These are phyloP conservation scores for Rhizomucor pusillus DNA, from an alignment of 371 early-diverging fungal species.

Conservation along the genomic window DNA sequence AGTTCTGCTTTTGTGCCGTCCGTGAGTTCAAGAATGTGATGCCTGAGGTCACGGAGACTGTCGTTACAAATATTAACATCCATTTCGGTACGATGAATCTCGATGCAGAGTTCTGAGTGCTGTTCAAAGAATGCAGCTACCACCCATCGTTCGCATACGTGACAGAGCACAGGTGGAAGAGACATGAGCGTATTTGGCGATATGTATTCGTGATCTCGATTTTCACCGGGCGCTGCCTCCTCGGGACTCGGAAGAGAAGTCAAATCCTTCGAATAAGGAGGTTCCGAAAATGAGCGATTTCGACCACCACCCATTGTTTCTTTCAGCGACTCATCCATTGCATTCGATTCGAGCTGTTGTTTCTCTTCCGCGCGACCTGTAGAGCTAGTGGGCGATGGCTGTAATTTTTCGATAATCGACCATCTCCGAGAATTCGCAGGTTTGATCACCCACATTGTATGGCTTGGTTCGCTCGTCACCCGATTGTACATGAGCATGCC, in stretches of 20 bases:
- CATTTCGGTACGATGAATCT: constrained; percentile 78
- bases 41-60: constrained; percentile 60
- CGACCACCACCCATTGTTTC: constrained; percentile 4
- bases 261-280: constrained; percentile 7
- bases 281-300: constrained; percentile 24
- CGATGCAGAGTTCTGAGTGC: constrained; percentile 72
- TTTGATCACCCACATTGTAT: constrained; percentile 85
- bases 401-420: constrained; percentile 9
- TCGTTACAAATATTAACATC: constrained; percentile 73
- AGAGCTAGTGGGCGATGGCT: constrained; percentile 6
- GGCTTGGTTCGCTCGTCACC: constrained; percentile 63
- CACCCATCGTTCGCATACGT: constrained; percentile 77
- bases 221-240: constrained; percentile 2
- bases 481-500: constrained; percentile 89
- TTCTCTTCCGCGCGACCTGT: not conserved
- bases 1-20: not conserved
- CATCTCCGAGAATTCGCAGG: constrained; percentile 33
- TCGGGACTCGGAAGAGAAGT: constrained; percentile 6
- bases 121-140: constrained; percentile 75
- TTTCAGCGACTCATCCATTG: not conserved
- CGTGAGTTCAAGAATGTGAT: constrained; percentile 48
- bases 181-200: constrained; percentile 13
- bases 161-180: constrained; percentile 62
- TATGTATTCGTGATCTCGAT: not conserved
- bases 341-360: not conserved